Evolutionary conservation across 1,284 basidiomycete species (phyloP).

Genomic region (Pyrrhoderma lamaoense): DNA sequence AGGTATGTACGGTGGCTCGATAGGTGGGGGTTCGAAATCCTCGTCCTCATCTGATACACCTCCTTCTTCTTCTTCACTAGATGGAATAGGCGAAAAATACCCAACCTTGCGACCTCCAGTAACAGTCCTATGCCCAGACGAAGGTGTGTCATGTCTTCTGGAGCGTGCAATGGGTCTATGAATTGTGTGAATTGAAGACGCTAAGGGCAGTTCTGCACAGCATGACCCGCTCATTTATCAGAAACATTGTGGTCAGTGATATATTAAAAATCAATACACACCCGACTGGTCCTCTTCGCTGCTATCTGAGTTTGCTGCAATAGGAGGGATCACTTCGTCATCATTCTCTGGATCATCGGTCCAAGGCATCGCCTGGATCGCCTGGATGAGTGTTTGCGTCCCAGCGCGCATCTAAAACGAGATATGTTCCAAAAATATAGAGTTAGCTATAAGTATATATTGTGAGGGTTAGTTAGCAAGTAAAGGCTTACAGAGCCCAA

Average conservation of each 20-base stretch:
- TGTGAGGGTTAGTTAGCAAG: conserved; percentile 9
- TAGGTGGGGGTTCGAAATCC: conserved; percentile 48
- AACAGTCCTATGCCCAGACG: neutral
- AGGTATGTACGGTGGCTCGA: conserved; percentile 28
- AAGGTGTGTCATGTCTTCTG: conserved; percentile 11
- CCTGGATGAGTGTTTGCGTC: conserved; percentile 80
- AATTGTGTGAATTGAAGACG: conserved; percentile 31
- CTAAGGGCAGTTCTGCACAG: conserved; percentile 23
- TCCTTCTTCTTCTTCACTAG: conserved; percentile 28
- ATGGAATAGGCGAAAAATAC: conserved; percentile 24
- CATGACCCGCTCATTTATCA: conserved; percentile 2
- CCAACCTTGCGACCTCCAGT: conserved; percentile 5
- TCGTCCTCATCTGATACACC: conserved; percentile 40
- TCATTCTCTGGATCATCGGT: conserved; percentile 58
- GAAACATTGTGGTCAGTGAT: conserved; percentile 4
- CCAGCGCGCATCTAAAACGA: conserved; percentile 63
- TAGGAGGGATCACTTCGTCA: conserved; percentile 44
- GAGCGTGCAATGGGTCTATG: conserved; percentile 29
- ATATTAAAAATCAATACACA: conserved; percentile 22
- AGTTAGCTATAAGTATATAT: conserved; percentile 9
- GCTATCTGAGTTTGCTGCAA: conserved; percentile 45
- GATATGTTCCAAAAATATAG: conserved; percentile 16
- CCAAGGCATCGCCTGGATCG: conserved; percentile 75
- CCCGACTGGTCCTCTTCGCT: conserved; percentile 49
- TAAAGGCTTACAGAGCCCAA: conserved; percentile 53